Evolutionary conservation across 805 yeast species (phyloP).

Genomic region (Metschnikowia lochheadii): DNA sequence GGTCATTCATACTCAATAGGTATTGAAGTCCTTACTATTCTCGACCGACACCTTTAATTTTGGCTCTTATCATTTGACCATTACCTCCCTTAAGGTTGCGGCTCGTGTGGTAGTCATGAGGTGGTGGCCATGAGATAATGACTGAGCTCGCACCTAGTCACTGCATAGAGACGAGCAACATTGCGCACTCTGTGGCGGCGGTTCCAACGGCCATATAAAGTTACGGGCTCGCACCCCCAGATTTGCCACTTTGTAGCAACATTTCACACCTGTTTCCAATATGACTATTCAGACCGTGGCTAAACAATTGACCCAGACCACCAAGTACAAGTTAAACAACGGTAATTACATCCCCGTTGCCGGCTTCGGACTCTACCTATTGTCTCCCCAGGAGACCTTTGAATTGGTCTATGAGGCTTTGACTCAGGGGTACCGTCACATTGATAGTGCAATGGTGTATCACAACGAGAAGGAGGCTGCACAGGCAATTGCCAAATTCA

Average conservation of each 20-base stretch:
- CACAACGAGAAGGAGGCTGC: constrained; percentile 60
- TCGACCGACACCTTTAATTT: no score
- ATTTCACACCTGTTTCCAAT: constrained; percentile 7
- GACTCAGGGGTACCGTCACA: constrained; percentile 63
- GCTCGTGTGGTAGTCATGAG: no score
- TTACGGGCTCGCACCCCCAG: neutral
- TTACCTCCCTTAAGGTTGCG: no score
- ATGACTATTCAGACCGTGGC: constrained; percentile 37
- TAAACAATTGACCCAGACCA: constrained; percentile 31
- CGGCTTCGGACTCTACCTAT: constrained; percentile 52
- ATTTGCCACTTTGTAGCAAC: neutral
- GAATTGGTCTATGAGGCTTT: constrained; percentile 55
- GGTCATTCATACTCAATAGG: no score
- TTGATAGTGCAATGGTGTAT: constrained; percentile 71
- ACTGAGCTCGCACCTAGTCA: no score
- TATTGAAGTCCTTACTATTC: no score
- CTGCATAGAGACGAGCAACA: constrained; percentile 1
- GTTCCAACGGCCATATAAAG: constrained; percentile 2
- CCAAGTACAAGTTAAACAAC: constrained; percentile 45
- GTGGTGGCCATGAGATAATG: no score
- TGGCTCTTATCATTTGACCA: no score
- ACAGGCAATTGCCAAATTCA: constrained; percentile 52
- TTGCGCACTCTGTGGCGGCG: constrained; percentile 3
- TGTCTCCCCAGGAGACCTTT: constrained; percentile 36
- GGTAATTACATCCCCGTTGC: constrained; percentile 54